A percentile compares a stretch with the other conserved stretches of the same genome.
phyloP scores from a whole-genome alignment of 345 rosid species.

The Lumnitzera racemosa region DNA sequence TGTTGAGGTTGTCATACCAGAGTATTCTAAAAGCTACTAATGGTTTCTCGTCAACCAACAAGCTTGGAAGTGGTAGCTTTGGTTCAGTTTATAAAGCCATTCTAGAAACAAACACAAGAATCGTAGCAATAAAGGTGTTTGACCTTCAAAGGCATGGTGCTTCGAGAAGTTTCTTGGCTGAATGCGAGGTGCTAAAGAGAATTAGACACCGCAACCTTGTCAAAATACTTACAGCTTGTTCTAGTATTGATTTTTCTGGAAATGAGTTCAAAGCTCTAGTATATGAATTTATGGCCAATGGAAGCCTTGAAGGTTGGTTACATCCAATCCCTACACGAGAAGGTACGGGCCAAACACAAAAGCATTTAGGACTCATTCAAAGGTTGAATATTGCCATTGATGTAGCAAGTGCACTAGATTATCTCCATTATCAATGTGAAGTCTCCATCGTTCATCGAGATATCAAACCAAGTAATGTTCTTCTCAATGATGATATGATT shows the following conservation, averaged over 20 bases:
- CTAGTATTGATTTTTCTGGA: constrained; percentile 3
- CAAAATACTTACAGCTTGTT: constrained; percentile 5
- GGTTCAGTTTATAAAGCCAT: constrained; percentile 11
- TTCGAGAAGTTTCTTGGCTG: constrained; percentile 7
- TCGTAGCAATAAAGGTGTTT: constrained; percentile 8
- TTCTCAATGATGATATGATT: constrained; percentile 5
- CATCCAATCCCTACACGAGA: background rate
- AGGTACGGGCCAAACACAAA: background rate
- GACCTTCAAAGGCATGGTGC: constrained; percentile 2
- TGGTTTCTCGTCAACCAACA: constrained; percentile 6
- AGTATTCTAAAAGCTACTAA: constrained; percentile 5
- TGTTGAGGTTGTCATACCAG: constrained; percentile 1
- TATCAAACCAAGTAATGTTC: constrained; percentile 7
- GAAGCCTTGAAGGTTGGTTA: constrained; percentile 12
- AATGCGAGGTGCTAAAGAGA: constrained; percentile 9
- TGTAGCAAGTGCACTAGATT: constrained; percentile 6
- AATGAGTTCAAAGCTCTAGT: constrained; percentile 10
- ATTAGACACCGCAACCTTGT: constrained; percentile 12
- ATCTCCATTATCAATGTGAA: constrained; percentile 4
- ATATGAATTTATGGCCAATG: constrained; percentile 8
- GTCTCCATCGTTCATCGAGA: constrained; percentile 2
- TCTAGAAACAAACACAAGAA: background rate
- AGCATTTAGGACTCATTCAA: background rate
- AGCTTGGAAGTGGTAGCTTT: constrained; percentile 7
- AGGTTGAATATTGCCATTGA: constrained; percentile 9